These are phyloP conservation scores for Cinchona pubescens DNA, from an alignment of 257 asterid species.

Conservation along the genomic window DNA sequence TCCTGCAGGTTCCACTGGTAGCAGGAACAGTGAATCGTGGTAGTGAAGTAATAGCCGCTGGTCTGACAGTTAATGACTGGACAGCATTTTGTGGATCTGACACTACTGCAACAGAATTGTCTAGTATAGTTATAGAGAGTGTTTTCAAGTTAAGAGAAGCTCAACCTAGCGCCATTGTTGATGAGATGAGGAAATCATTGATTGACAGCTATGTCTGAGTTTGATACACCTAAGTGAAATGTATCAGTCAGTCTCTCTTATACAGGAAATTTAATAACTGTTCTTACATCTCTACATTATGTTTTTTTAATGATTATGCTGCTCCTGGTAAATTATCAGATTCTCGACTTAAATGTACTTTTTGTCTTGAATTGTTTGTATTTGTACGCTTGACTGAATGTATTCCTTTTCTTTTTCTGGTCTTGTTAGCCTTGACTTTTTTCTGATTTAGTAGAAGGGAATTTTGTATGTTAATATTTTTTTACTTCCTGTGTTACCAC, in stretches of 20 bases:
- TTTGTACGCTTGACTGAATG: background rate
- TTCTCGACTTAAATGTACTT: background rate
- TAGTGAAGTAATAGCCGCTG: conserved; percentile 77
- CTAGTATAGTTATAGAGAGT: conserved; percentile 70
- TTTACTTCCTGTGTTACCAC: no score
- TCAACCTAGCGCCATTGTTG: conserved; percentile 74
- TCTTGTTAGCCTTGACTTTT: no score
- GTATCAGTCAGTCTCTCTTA: background rate
- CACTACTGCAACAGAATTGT: conserved; percentile 88
- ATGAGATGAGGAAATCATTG: conserved; percentile 84
- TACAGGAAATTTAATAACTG: background rate
- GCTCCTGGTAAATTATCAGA: background rate
- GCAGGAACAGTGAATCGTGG: conserved; percentile 94
- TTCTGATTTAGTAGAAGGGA: no score
- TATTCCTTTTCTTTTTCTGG: no score
- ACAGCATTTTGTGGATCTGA: conserved; percentile 91
- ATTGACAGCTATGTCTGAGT: conserved; percentile 66
- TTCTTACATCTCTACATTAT: no score
- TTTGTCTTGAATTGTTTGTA: no score
- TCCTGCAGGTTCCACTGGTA: conserved; percentile 86
- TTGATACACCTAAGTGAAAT: background rate
- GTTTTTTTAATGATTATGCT: background rate
- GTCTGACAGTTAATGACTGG: conserved; percentile 82
- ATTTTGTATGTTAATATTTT: no score
- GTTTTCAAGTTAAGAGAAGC: conserved; percentile 88